A percentile compares a stretch with the other conserved stretches of the same genome.
Evolutionary conservation across 1,284 basidiomycete genomes (phyloP).

Genomic region (Boletus albobrunnescens): DNA sequence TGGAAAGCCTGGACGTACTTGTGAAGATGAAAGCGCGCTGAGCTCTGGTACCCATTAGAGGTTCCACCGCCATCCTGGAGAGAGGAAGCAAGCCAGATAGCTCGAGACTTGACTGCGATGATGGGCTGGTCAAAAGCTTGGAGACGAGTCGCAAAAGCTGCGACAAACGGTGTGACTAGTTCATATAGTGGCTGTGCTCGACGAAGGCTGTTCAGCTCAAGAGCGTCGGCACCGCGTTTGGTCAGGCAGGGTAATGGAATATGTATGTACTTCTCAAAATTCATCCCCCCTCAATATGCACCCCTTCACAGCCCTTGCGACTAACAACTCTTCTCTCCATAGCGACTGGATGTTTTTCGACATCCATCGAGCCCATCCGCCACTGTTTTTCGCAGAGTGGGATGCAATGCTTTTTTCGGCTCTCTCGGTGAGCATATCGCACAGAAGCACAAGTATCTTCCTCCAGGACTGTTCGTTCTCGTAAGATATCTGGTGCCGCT

Average conservation of each 20-base stretch:
- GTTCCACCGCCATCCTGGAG: conserved; percentile 58
- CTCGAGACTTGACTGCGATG: conserved; percentile 12
- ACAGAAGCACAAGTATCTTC: conserved; percentile 35
- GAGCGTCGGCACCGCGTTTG: background rate
- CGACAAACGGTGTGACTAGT: background rate
- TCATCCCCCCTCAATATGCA: conserved; percentile 40
- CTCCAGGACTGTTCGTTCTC: conserved; percentile 47
- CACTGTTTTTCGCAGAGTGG: background rate
- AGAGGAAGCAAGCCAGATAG: conserved; percentile 11
- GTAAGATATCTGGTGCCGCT: conserved; percentile 37
- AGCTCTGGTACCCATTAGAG: conserved; percentile 59
- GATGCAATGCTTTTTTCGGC: conserved; percentile 22
- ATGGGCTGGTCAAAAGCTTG: background rate
- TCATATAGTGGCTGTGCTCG: conserved; percentile 14
- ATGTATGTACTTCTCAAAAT: conserved; percentile 6
- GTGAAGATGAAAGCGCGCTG: conserved; percentile 64
- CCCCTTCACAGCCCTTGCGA: conserved; percentile 47
- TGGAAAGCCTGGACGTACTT: conserved; percentile 41
- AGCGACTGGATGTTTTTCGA: conserved; percentile 34
- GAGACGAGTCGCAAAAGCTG: background rate
- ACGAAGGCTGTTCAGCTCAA: background rate
- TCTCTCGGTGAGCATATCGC: conserved; percentile 34
- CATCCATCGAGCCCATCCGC: conserved; percentile 34
- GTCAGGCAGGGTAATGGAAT: too few relatives aligned
- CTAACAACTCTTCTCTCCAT: conserved; percentile 49